phyloP scores from a whole-genome alignment of 1,139 yeast genomes.

The Magnusiomyces magnusii region DNA sequence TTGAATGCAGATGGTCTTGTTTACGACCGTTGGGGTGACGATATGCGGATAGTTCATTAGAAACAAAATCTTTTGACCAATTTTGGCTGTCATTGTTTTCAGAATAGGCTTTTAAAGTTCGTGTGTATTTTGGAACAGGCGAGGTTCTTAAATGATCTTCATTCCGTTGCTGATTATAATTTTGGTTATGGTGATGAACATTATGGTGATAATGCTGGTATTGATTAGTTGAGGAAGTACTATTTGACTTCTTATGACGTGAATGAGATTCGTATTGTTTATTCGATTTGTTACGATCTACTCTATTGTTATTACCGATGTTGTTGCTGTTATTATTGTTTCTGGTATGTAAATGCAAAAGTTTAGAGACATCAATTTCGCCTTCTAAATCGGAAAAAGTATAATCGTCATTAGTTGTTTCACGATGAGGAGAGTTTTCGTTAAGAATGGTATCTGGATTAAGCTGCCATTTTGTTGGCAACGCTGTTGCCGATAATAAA shows the following conservation, averaged over 20 bases:
- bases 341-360: constrained; percentile 9
- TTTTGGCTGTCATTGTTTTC: constrained; percentile 16
- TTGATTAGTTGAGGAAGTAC: background rate
- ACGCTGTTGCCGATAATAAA: background rate
- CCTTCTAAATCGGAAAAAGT: constrained; percentile 28
- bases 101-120: constrained; percentile 6
- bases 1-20: constrained; percentile 2
- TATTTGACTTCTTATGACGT: background rate
- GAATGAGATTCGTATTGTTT: background rate
- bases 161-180: background rate
- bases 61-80: constrained; percentile 20
- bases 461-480: background rate
- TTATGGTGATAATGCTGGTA: background rate
- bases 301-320: background rate
- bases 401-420: constrained; percentile 21
- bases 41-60: constrained; percentile 15
- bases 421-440: constrained; percentile 20
- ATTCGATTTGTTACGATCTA: background rate
- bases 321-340: background rate
- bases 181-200: background rate
- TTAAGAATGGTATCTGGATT: constrained; percentile 10
- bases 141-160: background rate
- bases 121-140: background rate
- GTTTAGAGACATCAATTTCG: constrained; percentile 22
- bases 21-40: background rate